Evolutionary conservation across 129 eudicot species (phyloP).

Genomic region (Helianthus annuus): HanXRQr2.0-SUNRISE NC_035445.2:72732777-72733276

Average conservation of each 20-base stretch:
- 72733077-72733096: constrained; percentile 47
- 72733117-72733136: neutral
- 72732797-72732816: constrained; percentile 92
- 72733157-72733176: neutral
- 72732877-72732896: neutral
- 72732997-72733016: constrained; percentile 83
- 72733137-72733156: neutral
- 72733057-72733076: constrained; percentile 79
- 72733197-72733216: neutral
- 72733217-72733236: neutral
- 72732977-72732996: no score
- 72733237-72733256: neutral
- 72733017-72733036: constrained; percentile 83
- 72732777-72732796: constrained; percentile 17
- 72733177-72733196: neutral
- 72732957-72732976: no score
- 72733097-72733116: constrained; percentile 51
- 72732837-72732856: constrained; percentile 44
- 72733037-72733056: constrained; percentile 80
- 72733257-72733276: no score
- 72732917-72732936: constrained; percentile 60
- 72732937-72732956: no score
- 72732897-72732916: neutral
- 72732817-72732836: constrained; percentile 87
- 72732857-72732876: neutral